Evolutionary conservation across 148 eudicot genomes (phyloP), one percentile per base, ranked within the genome.

Genomic region (Persicaria maculosa): DNA sequence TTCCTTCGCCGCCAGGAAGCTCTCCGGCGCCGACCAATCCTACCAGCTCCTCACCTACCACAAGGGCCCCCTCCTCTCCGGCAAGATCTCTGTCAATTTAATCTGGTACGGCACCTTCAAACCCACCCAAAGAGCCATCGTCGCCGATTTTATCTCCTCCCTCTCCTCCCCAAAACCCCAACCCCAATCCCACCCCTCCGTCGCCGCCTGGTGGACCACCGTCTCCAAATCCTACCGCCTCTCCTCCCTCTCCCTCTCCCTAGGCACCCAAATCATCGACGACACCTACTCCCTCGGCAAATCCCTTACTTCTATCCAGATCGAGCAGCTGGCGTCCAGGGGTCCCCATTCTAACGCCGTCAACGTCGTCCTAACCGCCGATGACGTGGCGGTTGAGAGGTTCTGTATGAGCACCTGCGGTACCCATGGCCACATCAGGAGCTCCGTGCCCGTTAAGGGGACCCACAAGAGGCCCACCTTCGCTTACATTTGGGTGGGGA

Each of bases 41-140:
- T 16, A 20, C 59, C 59, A 54, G 9, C 19, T 54, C 6, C n/a
- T 85, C 0, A 45, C 79, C 44, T 85, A 85, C 88, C 85, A 82
- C 78, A 67, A 59, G 7, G 85, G 85, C 76, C 82, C 80, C 7
- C 88, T 83, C 57, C 74, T 85, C 17, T 57, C 81, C 53, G 88
- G 88, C 17, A 72, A 79, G 47, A 80, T 83, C 40, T 17, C 84
- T 31, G 80, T 85, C 31, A 85, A 83, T 9, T 79, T 85, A 0
- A 83, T 85, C 6, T 85, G 85, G 88, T 85, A 85, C 73, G 88
- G 88, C 6, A 80, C 77, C 7, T 85, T 85, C 78, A 71, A 58
- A 25, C 79, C 88, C 0, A 19, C 80, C 8, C 88, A 85, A 72
- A 72, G 81, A 1, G 81, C 81, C 44, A 74, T 85, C 1, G 62